Conservation (phyloP, 371 early-diverging fungal genomes). For the Mortierella sp. region DNA sequence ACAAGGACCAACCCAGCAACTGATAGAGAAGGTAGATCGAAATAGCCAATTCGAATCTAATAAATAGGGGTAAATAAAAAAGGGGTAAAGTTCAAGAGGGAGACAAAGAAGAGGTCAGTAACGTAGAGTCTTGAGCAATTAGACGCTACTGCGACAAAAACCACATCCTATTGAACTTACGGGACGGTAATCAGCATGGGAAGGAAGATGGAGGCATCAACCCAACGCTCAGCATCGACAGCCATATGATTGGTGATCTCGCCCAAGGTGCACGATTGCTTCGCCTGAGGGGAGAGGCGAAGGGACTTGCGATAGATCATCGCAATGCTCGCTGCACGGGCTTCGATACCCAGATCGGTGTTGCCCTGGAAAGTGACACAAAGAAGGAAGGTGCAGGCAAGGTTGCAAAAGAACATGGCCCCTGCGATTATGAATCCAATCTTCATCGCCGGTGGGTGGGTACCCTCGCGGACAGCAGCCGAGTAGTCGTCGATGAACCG, state of each 20-base stretch:
- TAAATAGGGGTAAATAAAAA: neutral
- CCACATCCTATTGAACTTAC: conserved; percentile 13
- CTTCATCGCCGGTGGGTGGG: conserved; percentile 12
- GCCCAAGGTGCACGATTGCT: conserved; percentile 81
- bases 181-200: conserved; percentile 30
- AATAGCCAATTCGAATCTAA: conserved; percentile 29
- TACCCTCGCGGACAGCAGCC: conserved; percentile 18
- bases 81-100: neutral
- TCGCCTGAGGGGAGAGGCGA: conserved; percentile 80
- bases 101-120: neutral
- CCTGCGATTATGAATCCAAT: conserved; percentile 30
- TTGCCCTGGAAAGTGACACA: conserved; percentile 1
- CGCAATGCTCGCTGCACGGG: conserved; percentile 85
- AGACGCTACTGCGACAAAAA: neutral
- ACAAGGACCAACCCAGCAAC: conserved; percentile 84
- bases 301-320: conserved; percentile 91
- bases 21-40: conserved; percentile 76
- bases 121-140: neutral
- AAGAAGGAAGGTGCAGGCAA: conserved; percentile 7
- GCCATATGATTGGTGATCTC: conserved; percentile 91
- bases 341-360: conserved; percentile 26
- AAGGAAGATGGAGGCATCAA: conserved; percentile 19
- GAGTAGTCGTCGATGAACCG: conserved; percentile 40
- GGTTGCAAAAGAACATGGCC: conserved; percentile 26
- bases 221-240: conserved; percentile 44